These are phyloP conservation scores for Globisporangium yorkense DNA, from an alignment of 352 stramenopile species.

Conservation along the genomic window DNA sequence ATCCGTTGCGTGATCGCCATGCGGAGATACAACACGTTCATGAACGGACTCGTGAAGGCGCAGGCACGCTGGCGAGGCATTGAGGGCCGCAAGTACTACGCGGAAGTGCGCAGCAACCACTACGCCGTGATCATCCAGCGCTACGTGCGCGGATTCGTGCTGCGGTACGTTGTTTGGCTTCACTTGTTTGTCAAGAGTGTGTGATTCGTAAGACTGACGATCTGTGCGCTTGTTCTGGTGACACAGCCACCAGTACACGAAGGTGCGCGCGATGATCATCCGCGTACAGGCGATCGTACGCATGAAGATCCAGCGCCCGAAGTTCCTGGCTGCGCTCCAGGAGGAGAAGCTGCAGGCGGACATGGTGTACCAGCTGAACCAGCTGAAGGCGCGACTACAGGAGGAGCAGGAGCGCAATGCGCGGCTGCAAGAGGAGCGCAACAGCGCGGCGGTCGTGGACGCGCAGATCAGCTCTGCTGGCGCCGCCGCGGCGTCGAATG, in stretches of 20 bases:
- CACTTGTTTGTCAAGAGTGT: not conserved
- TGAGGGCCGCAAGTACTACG: constrained; percentile 54
- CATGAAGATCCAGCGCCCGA: constrained; percentile 78
- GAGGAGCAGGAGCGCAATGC: constrained; percentile 79
- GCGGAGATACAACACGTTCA: constrained; percentile 82
- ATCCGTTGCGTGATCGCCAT: constrained; percentile 80
- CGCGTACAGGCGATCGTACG: constrained; percentile 71
- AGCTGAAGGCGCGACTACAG: constrained; percentile 70
- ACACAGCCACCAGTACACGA: constrained; percentile 41
- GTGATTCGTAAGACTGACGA: not conserved
- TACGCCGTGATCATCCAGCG: constrained; percentile 81
- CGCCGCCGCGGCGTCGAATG: constrained; percentile 39
- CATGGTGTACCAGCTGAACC: constrained; percentile 82
- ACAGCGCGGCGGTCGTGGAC: constrained; percentile 32
- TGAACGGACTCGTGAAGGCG: constrained; percentile 51
- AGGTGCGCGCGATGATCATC: constrained; percentile 65
- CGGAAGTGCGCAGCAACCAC: constrained; percentile 78
- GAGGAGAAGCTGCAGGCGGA: constrained; percentile 82
- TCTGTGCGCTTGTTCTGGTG: not conserved
- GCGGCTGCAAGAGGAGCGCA: constrained; percentile 47
- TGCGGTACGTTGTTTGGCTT: constrained; percentile 24
- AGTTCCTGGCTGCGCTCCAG: constrained; percentile 67
- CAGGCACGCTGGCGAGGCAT: constrained; percentile 75
- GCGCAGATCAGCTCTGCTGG: constrained; percentile 8
- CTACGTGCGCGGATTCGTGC: constrained; percentile 66